Evolutionary conservation across 1,284 basidiomycete species (phyloP).

Genomic region (Rhodofomes roseus): DNA sequence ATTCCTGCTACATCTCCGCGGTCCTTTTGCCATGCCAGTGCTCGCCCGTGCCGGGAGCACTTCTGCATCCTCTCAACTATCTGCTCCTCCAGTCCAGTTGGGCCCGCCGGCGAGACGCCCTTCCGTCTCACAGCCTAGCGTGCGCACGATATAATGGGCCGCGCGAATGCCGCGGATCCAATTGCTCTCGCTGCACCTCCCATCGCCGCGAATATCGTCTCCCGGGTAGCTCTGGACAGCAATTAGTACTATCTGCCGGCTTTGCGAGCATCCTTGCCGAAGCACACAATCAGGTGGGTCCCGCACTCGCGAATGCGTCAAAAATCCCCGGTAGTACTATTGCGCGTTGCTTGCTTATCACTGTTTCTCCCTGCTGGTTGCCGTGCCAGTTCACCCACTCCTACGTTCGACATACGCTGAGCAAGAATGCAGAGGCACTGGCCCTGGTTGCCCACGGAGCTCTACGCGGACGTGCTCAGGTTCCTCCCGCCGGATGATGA

Average conservation of each 20-base stretch:
- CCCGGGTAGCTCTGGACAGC: not conserved
- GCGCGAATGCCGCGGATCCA: not conserved
- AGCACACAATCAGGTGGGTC: not conserved
- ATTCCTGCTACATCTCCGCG: slow-evolving; percentile 1
- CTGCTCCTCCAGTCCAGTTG: not conserved
- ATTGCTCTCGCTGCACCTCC: not conserved
- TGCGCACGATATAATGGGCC: not conserved
- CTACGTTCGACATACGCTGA: not conserved
- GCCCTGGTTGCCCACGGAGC: slow-evolving; percentile 21
- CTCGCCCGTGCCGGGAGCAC: not conserved
- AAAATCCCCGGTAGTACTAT: not conserved
- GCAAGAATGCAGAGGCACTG: not conserved
- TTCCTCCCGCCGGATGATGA: slow-evolving; percentile 27
- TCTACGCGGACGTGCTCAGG: slow-evolving; percentile 24
- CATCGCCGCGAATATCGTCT: not conserved
- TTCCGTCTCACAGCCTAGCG: not conserved
- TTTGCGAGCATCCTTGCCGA: not conserved
- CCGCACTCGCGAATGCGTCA: not conserved
- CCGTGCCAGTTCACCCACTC: not conserved
- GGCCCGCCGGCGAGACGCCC: not conserved
- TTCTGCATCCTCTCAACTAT: not conserved
- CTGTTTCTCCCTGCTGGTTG: not conserved
- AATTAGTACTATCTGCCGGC: no score
- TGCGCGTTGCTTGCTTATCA: not conserved
- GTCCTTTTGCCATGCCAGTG: not conserved